Conservation (phyloP, 352 stramenopile species). For the Globisporangium carolinianum region DNA sequence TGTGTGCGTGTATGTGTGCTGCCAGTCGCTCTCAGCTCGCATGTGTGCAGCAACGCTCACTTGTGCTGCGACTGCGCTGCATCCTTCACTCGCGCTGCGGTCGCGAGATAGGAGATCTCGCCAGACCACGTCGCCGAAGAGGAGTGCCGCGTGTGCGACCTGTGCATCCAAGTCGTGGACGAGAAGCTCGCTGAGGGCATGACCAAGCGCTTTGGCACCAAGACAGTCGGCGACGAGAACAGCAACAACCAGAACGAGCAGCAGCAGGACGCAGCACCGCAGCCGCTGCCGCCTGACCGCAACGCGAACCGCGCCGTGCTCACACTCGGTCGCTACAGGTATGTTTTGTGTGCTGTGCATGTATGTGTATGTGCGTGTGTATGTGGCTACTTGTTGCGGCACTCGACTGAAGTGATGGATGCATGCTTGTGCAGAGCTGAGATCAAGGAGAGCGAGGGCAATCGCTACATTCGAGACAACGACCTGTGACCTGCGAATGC, state of each 20-base stretch:
- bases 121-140: slow-evolving; percentile 52
- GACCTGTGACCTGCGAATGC: slow-evolving; percentile 37
- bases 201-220: slow-evolving; percentile 65
- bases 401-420: neutral
- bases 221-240: slow-evolving; percentile 14
- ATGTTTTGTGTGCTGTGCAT: slow-evolving; percentile 5
- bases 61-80: too few species aligned
- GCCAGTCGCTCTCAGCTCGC: too few species aligned
- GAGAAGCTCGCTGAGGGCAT: slow-evolving; percentile 76
- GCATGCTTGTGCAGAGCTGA: slow-evolving; percentile 39
- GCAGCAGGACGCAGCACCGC: slow-evolving; percentile 12
- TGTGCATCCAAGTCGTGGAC: slow-evolving; percentile 80
- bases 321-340: slow-evolving; percentile 82
- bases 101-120: slow-evolving; percentile 42
- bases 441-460: slow-evolving; percentile 87
- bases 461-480: slow-evolving; percentile 83
- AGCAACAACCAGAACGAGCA: slow-evolving; percentile 36
- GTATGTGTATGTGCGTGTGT: neutral
- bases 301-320: slow-evolving; percentile 60
- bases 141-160: slow-evolving; percentile 71
- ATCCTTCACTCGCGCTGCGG: too few species aligned
- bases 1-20: too few species aligned
- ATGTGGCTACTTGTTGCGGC: neutral
- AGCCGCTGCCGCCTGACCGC: slow-evolving; percentile 37
- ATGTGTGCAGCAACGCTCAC: too few species aligned